These are phyloP conservation scores for Panellus pusillus DNA, from an alignment of 768 basidiomycete genomes.

Conservation along the genomic window DNA sequence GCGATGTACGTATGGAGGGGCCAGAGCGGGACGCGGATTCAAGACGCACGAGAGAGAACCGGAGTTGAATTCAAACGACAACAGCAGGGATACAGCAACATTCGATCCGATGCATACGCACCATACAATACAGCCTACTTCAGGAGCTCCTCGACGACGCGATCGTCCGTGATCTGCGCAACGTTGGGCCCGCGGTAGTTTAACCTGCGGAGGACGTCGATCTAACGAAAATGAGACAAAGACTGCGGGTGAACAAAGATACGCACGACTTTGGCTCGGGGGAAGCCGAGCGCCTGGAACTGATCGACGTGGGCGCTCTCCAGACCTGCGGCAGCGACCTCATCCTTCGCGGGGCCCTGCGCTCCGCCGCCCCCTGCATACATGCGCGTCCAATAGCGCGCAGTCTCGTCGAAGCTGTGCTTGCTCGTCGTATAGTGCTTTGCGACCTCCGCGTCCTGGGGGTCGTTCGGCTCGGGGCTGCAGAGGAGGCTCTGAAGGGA, in stretches of 20 bases:
- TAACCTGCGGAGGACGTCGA: slow-evolving; percentile 82
- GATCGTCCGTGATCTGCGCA: slow-evolving; percentile 77
- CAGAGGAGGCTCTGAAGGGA: slow-evolving; percentile 92
- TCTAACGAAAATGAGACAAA: slow-evolving; percentile 42
- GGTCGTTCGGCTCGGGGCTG: slow-evolving; percentile 93
- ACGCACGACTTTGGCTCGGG: slow-evolving; percentile 82
- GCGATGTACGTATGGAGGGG: too few relatives aligned
- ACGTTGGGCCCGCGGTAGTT: slow-evolving; percentile 87
- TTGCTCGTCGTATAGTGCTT: slow-evolving; percentile 94
- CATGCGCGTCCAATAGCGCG: slow-evolving; percentile 89
- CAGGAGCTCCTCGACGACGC: slow-evolving; percentile 83
- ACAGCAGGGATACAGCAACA: too few relatives aligned
- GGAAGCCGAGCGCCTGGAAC: slow-evolving; percentile 84
- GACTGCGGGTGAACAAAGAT: background rate
- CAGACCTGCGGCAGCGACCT: slow-evolving; percentile 79
- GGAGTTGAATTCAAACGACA: too few relatives aligned
- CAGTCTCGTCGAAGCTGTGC: slow-evolving; percentile 86
- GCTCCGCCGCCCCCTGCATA: slow-evolving; percentile 69
- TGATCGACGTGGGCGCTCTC: slow-evolving; percentile 81
- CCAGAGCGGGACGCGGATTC: too few relatives aligned
- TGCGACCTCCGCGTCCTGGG: slow-evolving; percentile 97
- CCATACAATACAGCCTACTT: too few relatives aligned
- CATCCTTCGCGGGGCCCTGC: slow-evolving; percentile 51
- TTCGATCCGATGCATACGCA: too few relatives aligned
- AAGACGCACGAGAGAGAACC: too few relatives aligned